phyloP scores from a whole-genome alignment of 768 basidiomycete genomes.

The Tricholomella constricta region DNA sequence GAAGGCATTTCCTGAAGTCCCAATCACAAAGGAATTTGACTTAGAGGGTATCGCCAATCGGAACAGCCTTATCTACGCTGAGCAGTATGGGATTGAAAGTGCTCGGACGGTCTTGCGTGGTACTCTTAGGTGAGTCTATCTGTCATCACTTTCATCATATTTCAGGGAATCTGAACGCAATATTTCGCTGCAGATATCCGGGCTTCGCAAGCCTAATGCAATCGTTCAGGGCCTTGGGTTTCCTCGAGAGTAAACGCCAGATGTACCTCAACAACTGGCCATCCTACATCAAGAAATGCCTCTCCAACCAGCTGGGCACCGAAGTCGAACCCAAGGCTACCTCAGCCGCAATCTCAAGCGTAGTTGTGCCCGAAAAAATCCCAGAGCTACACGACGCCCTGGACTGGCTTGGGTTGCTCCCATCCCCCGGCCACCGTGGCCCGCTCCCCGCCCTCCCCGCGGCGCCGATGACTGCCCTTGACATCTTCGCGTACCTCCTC shows the following conservation, averaged over 20 bases:
- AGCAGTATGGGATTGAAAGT: conserved; percentile 59
- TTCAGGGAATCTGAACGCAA: neutral
- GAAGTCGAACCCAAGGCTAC: conserved; percentile 11
- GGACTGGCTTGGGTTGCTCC: conserved; percentile 46
- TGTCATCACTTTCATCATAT: neutral
- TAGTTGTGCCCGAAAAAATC: conserved; percentile 24
- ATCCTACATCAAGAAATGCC: conserved; percentile 30
- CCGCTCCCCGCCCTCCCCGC: conserved; percentile 47
- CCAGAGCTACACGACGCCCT: conserved; percentile 41
- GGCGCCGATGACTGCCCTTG: conserved; percentile 54
- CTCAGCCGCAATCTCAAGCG: conserved; percentile 19
- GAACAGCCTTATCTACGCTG: conserved; percentile 71
- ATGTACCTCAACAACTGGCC: conserved; percentile 45
- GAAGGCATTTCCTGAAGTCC: conserved; percentile 64
- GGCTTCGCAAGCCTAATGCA: conserved; percentile 79
- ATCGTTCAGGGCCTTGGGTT: conserved; percentile 67
- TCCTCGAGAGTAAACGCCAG: conserved; percentile 49
- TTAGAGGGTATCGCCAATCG: conserved; percentile 89
- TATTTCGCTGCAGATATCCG: conserved; percentile 59
- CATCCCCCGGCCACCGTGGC: conserved; percentile 9
- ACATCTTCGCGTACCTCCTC: conserved; percentile 74
- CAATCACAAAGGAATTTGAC: conserved; percentile 58
- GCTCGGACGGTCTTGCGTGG: conserved; percentile 74
- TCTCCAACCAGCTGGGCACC: conserved; percentile 22
- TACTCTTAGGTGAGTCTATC: conserved; percentile 63